Percentiles rank a stretch among this genome's conserved stretches.
Evolutionary conservation across 495 filamentous ascomycete genomes (phyloP).

Genomic region (Hypoxylon intermedium): DNA sequence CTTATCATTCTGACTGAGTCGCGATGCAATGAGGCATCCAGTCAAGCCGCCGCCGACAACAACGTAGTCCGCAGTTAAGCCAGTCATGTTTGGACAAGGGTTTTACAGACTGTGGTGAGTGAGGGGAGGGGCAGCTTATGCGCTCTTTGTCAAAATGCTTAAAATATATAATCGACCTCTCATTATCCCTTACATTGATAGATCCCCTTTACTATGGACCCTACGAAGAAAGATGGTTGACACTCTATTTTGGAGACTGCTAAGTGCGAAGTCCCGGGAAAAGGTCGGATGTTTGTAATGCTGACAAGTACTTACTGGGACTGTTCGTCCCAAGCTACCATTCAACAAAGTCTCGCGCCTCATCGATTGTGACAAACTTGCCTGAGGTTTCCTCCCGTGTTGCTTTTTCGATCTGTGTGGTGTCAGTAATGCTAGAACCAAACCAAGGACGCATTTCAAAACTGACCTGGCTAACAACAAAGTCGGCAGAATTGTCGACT

Average conservation of each 20-base stretch:
- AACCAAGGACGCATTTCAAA: neutral
- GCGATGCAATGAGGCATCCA: constrained; percentile 43
- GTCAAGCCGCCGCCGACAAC: constrained; percentile 47
- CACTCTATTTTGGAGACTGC: no score
- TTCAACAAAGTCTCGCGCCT: neutral
- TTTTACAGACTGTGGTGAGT: neutral
- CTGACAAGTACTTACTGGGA: no score
- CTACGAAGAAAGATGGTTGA: neutral
- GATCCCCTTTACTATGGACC: no score
- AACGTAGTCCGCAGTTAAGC: constrained; percentile 39
- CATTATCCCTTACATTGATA: no score
- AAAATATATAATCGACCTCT: neutral
- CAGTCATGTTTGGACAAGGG: constrained; percentile 1
- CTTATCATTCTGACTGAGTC: constrained; percentile 20
- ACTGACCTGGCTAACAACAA: constrained; percentile 12
- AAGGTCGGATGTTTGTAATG: no score
- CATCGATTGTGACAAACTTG: constrained; percentile 1
- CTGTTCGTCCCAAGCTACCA: neutral
- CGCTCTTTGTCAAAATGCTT: neutral
- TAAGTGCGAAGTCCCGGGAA: neutral
- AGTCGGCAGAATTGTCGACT: constrained; percentile 13
- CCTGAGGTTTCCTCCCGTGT: constrained; percentile 18
- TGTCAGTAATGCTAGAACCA: neutral
- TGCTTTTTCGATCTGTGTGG: constrained; percentile 5
- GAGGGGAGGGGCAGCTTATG: no score